Evolutionary conservation across 1,284 basidiomycete genomes (phyloP).

Genomic region (Apiotrichum sp.): DNA sequence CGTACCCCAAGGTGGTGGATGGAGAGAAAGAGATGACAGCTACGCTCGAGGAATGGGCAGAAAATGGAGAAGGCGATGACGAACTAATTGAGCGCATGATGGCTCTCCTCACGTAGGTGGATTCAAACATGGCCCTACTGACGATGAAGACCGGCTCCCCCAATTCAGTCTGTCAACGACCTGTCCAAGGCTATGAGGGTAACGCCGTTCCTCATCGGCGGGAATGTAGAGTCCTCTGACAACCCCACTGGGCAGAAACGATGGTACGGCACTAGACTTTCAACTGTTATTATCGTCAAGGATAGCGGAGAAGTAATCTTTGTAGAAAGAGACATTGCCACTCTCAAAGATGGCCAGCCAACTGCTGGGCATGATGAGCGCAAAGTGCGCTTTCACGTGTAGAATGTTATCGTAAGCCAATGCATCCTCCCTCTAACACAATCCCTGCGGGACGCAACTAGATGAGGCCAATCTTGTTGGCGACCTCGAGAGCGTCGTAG

Average conservation of each 20-base stretch:
- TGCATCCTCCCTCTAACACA: conserved; percentile 19
- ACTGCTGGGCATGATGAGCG: not conserved
- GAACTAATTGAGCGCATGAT: conserved; percentile 35
- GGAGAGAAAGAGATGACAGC: conserved; percentile 29
- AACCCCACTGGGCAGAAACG: conserved; percentile 13
- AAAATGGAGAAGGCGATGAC: conserved; percentile 16
- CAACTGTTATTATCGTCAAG: conserved; percentile 39
- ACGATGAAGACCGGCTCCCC: conserved; percentile 7
- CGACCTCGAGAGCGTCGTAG: conserved; percentile 95
- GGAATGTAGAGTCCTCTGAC: not conserved
- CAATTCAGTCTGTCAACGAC: conserved; percentile 9
- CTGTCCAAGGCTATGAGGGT: conserved; percentile 25
- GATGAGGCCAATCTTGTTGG: conserved; percentile 70
- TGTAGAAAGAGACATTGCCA: conserved; percentile 39
- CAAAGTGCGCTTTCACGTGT: not conserved
- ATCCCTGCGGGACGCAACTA: conserved; percentile 25
- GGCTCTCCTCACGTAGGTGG: conserved; percentile 31
- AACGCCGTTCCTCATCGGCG: conserved; percentile 21
- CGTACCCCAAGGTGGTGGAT: conserved; percentile 39
- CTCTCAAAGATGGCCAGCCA: conserved; percentile 21
- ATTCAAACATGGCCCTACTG: conserved; percentile 10
- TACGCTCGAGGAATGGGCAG: conserved; percentile 23
- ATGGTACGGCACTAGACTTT: conserved; percentile 42
- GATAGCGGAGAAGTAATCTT: conserved; percentile 36
- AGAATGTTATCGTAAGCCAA: conserved; percentile 13